Percentiles rank a stretch among this genome's conserved stretches.
Evolutionary conservation across 768 basidiomycete species (phyloP).

Genomic region (Astraeus odoratus): DNA sequence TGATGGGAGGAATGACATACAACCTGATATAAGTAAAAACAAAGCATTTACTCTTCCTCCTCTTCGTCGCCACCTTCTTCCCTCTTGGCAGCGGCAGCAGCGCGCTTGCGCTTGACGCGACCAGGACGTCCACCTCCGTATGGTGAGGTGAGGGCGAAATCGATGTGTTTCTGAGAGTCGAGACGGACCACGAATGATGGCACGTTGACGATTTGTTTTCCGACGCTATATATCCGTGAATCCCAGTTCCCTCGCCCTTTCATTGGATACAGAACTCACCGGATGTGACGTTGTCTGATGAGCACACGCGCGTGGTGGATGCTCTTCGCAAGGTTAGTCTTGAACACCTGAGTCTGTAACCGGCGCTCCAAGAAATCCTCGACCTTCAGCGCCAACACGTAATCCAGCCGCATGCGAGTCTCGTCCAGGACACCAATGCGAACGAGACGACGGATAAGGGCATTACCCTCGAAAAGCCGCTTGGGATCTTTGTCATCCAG

Average conservation of each 20-base stretch:
- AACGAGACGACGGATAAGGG: constrained; percentile 91
- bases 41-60: constrained; percentile 67
- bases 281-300: constrained; percentile 98
- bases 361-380: constrained; percentile 99
- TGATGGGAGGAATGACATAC: constrained; percentile 19
- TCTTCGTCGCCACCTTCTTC: constrained; percentile 86
- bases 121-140: constrained; percentile 93
- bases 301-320: constrained; percentile 98
- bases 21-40: constrained; percentile 18
- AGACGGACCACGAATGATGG: constrained; percentile 98
- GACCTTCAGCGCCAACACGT: constrained; percentile 98
- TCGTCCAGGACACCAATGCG: constrained; percentile 99
- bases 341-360: constrained; percentile 99
- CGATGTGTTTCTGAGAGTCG: constrained; percentile 99
- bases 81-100: constrained; percentile 85
- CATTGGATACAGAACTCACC: constrained; percentile 41
- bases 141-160: constrained; percentile 95
- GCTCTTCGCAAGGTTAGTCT: constrained; percentile 93
- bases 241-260: not conserved
- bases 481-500: constrained; percentile 99
- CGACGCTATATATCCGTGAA: constrained; percentile 54
- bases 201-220: constrained; percentile 98
- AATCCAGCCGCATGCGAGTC: constrained; percentile 98
- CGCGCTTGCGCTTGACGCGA: constrained; percentile 98
- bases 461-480: constrained; percentile 99